These are phyloP conservation scores for Ganoderma boninense DNA, from an alignment of 1,284 basidiomycete genomes.

Conservation along the genomic window DNA sequence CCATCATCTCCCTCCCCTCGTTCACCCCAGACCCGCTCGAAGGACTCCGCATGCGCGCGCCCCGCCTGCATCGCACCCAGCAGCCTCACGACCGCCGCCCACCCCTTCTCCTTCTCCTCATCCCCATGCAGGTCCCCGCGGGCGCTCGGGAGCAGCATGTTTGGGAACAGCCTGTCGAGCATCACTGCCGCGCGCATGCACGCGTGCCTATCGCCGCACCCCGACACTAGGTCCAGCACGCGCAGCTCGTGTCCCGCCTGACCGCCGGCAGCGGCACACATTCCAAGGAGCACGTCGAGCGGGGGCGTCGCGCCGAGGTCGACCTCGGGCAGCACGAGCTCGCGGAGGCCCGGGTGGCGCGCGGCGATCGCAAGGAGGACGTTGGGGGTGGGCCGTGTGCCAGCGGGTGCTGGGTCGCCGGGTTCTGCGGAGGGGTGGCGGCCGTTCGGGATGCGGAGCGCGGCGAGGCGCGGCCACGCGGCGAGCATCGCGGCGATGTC, in stretches of 20 bases:
- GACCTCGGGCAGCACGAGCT: background rate
- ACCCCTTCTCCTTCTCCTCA: background rate
- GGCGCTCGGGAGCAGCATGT: background rate
- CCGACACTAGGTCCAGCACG: background rate
- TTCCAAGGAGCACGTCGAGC: no score
- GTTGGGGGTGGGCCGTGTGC: background rate
- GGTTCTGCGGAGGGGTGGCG: background rate
- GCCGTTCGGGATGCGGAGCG: background rate
- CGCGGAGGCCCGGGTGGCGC: background rate
- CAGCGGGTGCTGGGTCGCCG: background rate
- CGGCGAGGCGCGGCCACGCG: background rate
- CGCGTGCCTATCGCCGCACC: background rate
- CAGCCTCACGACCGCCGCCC: background rate
- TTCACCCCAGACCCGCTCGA: background rate
- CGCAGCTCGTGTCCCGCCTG: background rate
- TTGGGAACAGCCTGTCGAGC: constrained; percentile 9
- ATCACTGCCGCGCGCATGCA: background rate
- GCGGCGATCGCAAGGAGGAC: background rate
- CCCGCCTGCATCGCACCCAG: background rate
- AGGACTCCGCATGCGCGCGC: background rate
- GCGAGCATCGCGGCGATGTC: background rate
- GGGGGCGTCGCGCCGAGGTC: background rate
- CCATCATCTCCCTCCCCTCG: no score
- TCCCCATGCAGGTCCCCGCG: background rate
- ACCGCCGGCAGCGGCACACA: background rate